Percentiles rank a stretch among this genome's conserved stretches.
Evolutionary conservation across 129 eudicot genomes (phyloP).

Genomic region (Flaveria sonorensis): DNA sequence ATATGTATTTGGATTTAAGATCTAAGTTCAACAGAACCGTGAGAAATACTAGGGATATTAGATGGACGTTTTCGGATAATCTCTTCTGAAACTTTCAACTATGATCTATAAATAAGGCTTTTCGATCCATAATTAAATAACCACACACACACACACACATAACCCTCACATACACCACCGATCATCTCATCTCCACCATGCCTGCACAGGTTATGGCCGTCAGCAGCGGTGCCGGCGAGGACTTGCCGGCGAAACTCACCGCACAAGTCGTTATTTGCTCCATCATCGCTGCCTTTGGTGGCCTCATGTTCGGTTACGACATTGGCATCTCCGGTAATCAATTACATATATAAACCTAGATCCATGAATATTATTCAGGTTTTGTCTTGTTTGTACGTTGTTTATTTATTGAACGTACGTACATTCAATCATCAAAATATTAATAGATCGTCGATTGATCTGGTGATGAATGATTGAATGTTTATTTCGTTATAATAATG

Average conservation of each 20-base stretch:
- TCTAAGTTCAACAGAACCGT: conserved; percentile 10
- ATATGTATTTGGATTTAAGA: neutral
- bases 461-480: too few species aligned
- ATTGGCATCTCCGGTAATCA: conserved; percentile 54
- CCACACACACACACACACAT: conserved; percentile 3
- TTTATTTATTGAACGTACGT: too few species aligned
- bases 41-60: conserved; percentile 30
- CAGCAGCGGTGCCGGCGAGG: conserved; percentile 32
- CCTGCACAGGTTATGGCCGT: conserved; percentile 43
- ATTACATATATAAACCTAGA: conserved; percentile 2
- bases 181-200: conserved; percentile 29
- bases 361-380: neutral
- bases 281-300: conserved; percentile 68
- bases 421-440: neutral
- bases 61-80: conserved; percentile 35
- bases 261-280: conserved; percentile 49
- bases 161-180: neutral
- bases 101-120: conserved; percentile 30
- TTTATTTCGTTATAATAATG: neutral
- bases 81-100: conserved; percentile 30
- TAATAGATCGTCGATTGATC: neutral
- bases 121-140: conserved; percentile 3
- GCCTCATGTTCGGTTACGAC: conserved; percentile 72
- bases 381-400: too few species aligned
- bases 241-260: conserved; percentile 57